Evolutionary conservation across 805 yeast genomes (phyloP), one percentile per base, ranked within the genome.

Genomic region (Pichia phayaonensis): DNA sequence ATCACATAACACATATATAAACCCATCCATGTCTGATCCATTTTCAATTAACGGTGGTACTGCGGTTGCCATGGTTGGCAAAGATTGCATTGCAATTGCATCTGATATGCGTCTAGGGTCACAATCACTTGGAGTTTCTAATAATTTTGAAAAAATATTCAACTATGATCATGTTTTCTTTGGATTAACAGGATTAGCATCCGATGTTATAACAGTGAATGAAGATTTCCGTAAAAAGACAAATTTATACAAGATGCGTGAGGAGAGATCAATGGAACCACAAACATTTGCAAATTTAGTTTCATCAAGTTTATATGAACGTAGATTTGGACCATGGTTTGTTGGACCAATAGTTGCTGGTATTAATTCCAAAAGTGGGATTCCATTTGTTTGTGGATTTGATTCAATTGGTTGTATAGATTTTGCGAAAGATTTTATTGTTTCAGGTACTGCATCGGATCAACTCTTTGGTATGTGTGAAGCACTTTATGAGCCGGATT

Each of bases 391-490:
- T 53, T 94, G 98, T 64, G 95, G 96, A 5, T 92, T 92, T 69
- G 99, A 94, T 71, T 79, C 86, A 57, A 94, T 94, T 64, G 99
- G 99, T 15, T 89, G 97, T 72, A 90, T 94, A 59, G 98, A 94
- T 67, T 86, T 78, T 61, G 95, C 97, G 48, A 80, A 88, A 60
- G 99, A 94, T 70, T 94, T 94, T 65, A 88, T 88, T 31, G 99
- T 94, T 18, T 76, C 90, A 55, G 99, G 99, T 52, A 94, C 99
- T 2, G 97, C 97, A 7, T 71, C 89, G n/a, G 96, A 92, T 64
- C 99, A 94, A 72, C 75, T 94, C 51, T 94, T 84, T 65, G 99
- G 99, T 68, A 92, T 94, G 97, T 95, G 99, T 71, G 99, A 94
- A 72, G 79, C 95, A 13, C 75, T 94, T 52, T 95, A 90, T 70